These are phyloP conservation scores for Neofusicoccum kwambonambiense DNA, from an alignment of 2,329 filamentous ascomycete species.

Conservation along the genomic window DNA sequence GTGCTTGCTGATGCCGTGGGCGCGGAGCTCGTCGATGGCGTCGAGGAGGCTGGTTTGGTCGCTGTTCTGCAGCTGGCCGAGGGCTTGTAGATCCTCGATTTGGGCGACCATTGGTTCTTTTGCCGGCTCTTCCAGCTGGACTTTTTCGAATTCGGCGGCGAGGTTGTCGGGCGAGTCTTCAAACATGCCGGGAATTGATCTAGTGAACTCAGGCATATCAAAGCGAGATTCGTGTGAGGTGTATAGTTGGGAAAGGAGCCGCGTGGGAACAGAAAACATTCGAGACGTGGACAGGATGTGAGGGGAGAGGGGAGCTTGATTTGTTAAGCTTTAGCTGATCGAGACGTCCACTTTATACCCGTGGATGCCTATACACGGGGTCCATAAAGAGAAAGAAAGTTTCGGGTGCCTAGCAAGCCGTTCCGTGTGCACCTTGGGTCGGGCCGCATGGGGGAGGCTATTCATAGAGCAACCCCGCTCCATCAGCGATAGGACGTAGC, in stretches of 20 bases:
- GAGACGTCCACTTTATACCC: neutral
- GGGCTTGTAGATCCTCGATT: constrained; percentile 11
- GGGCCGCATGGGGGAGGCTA: neutral
- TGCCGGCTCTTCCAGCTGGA: neutral
- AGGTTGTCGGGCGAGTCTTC: neutral
- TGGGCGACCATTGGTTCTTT: neutral
- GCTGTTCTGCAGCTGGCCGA: constrained; percentile 29
- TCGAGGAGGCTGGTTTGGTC: constrained; percentile 49
- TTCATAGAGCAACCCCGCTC: neutral
- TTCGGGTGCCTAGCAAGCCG: neutral
- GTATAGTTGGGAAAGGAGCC: neutral
- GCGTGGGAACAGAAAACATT: neutral
- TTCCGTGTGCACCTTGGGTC: neutral
- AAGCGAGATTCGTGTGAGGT: neutral
- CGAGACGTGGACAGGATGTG: neutral
- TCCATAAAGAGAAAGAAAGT: neutral
- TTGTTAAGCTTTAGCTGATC: neutral
- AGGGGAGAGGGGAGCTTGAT: neutral
- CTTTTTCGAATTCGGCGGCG: neutral
- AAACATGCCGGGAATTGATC: neutral
- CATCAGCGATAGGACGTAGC: neutral
- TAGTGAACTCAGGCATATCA: neutral
- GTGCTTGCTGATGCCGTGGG: constrained; percentile 44
- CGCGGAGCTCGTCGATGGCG: constrained; percentile 53
- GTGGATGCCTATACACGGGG: neutral